A percentile compares a stretch with the other conserved stretches of the same genome.
phyloP scores from a whole-genome alignment of 768 basidiomycete species.

The Tricholoma sp. region DNA sequence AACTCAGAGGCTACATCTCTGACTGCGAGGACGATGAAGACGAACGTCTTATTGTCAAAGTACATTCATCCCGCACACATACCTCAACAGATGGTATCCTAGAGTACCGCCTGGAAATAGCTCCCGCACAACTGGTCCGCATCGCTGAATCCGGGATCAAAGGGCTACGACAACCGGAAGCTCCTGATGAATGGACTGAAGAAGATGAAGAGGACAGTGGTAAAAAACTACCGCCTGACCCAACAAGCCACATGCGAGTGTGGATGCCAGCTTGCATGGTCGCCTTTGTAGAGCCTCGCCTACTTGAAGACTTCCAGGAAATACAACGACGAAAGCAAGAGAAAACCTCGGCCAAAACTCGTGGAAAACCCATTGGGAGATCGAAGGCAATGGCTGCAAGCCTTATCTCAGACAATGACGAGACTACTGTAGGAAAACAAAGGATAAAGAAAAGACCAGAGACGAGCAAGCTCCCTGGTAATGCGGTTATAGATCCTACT shows the following conservation, averaged over 20 bases:
- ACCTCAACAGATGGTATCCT: constrained; percentile 63
- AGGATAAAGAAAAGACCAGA: not conserved
- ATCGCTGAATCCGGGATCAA: constrained; percentile 63
- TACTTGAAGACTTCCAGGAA: constrained; percentile 61
- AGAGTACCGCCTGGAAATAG: constrained; percentile 80
- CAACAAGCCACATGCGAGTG: constrained; percentile 52
- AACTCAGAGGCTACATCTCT: constrained; percentile 13
- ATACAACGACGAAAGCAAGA: constrained; percentile 39
- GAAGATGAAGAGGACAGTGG: constrained; percentile 42
- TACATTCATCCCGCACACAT: constrained; percentile 63
- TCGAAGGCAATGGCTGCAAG: constrained; percentile 9
- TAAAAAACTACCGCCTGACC: constrained; percentile 40
- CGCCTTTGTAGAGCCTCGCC: constrained; percentile 53
- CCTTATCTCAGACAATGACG: constrained; percentile 4
- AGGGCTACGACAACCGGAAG: constrained; percentile 48
- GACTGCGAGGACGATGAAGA: constrained; percentile 33
- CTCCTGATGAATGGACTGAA: constrained; percentile 46
- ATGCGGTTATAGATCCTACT: not conserved
- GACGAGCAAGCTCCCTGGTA: not conserved
- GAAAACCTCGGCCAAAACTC: constrained; percentile 45
- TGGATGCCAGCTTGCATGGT: constrained; percentile 88
- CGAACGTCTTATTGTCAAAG: constrained; percentile 52
- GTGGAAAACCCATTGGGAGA: constrained; percentile 13
- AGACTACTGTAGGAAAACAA: constrained; percentile 1
- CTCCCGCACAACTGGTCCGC: constrained; percentile 59